Percentiles rank a stretch among this genome's conserved stretches.
These are phyloP conservation scores for Camelina neglecta DNA, from an alignment of 345 rosid species.

Conservation along the genomic window DNA sequence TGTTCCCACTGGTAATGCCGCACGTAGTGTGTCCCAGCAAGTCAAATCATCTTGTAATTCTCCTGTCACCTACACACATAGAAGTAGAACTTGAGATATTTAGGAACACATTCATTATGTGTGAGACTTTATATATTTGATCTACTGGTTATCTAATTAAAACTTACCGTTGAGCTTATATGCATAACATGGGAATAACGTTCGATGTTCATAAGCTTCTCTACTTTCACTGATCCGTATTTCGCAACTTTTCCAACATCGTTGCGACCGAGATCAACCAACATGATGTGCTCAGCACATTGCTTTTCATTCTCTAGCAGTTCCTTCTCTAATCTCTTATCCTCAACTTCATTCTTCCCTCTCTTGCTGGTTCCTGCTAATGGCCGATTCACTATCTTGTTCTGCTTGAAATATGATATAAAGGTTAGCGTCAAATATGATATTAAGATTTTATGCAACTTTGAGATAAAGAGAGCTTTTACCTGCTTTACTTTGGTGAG, in stretches of 20 bases:
- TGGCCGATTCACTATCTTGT: conserved; percentile 82
- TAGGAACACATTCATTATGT: not conserved
- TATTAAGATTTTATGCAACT: not conserved
- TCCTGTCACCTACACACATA: conserved; percentile 70
- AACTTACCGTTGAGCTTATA: conserved; percentile 84
- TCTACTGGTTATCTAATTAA: no score
- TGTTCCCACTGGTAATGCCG: conserved; percentile 91
- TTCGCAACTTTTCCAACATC: conserved; percentile 94
- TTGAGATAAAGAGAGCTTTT: conserved; percentile 9
- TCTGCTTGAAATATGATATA: conserved; percentile 49
- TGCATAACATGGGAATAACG: conserved; percentile 96
- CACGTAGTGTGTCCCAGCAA: conserved; percentile 80
- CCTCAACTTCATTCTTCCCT: conserved; percentile 72
- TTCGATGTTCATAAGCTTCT: conserved; percentile 89
- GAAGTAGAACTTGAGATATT: not conserved
- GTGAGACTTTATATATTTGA: no score
- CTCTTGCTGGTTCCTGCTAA: conserved; percentile 84
- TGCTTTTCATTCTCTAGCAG: conserved; percentile 75
- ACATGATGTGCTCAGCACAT: conserved; percentile 89
- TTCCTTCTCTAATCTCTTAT: conserved; percentile 55
- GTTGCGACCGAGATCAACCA: conserved; percentile 88
- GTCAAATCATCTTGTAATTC: conserved; percentile 70
- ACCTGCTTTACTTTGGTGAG: conserved; percentile 88
- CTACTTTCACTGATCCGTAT: conserved; percentile 81
- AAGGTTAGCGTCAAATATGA: conserved; percentile 9